Conservation (phyloP, 108 stramenopile genomes). For the Cyclostephanos tholiformis region DNA sequence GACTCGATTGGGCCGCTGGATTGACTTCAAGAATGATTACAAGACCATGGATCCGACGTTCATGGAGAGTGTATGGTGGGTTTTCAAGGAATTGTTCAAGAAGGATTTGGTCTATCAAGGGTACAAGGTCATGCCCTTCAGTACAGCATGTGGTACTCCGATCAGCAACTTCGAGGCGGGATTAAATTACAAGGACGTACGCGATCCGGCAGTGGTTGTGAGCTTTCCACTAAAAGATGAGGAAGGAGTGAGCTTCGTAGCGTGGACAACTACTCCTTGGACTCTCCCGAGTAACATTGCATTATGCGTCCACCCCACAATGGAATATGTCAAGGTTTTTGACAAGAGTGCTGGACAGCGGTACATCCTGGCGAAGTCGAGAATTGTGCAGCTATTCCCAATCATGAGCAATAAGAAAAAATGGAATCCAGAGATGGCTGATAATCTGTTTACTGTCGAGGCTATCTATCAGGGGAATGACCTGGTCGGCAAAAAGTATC, state of each 20-base stretch:
- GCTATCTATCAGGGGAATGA: constrained; percentile 78
- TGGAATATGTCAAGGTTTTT: constrained; percentile 94
- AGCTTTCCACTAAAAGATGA: constrained; percentile 89
- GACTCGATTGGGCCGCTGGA: constrained; percentile 97
- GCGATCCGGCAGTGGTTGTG: constrained; percentile 98
- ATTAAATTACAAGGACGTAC: constrained; percentile 97
- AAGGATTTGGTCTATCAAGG: constrained; percentile 98
- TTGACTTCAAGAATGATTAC: constrained; percentile 99
- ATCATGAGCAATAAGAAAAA: constrained; percentile 93
- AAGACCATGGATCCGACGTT: constrained; percentile 98
- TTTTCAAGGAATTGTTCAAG: constrained; percentile 92
- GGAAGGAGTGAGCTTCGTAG: constrained; percentile 78
- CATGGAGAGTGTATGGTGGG: constrained; percentile 99
- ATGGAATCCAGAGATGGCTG: constrained; percentile 91
- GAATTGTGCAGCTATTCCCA: constrained; percentile 93
- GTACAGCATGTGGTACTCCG: constrained; percentile 95
- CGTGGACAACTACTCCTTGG: constrained; percentile 99
- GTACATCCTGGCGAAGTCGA: constrained; percentile 88
- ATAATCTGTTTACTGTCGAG: constrained; percentile 81
- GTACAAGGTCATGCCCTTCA: constrained; percentile 99
- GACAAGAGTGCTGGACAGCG: constrained; percentile 81
- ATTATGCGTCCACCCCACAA: constrained; percentile 92
- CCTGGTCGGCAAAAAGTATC: constrained; percentile 91
- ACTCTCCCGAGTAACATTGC: constrained; percentile 96
- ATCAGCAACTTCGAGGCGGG: constrained; percentile 99